Percentiles rank a stretch among this genome's conserved stretches.
Evolutionary conservation across 208 protist genomes (phyloP).

Genomic region (Trypanosomatidae sp.): DNA sequence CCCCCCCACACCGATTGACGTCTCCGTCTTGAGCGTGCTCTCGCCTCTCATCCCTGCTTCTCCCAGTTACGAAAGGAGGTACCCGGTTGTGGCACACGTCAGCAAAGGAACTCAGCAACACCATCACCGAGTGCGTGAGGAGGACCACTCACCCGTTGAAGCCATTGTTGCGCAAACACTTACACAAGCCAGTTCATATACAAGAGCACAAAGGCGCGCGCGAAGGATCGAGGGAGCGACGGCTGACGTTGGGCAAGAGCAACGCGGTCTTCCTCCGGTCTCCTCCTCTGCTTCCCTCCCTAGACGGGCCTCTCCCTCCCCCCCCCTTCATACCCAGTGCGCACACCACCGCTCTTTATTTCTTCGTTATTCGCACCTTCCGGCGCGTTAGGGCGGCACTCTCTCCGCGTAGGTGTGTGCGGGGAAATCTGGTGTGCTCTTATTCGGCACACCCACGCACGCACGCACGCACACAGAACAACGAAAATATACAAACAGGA

Average conservation of each 20-base stretch:
- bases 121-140: not conserved
- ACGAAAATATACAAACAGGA: too few relatives aligned
- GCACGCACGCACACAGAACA: too few relatives aligned
- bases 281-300: not conserved
- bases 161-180: not conserved
- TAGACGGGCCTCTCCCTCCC: not conserved
- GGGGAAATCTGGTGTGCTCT: not conserved
- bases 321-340: not conserved
- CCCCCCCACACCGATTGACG: too few relatives aligned
- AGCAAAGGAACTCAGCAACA: not conserved
- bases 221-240: not conserved
- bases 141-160: constrained; percentile 2
- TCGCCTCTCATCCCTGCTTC: not conserved
- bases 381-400: not conserved
- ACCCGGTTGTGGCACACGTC: not conserved
- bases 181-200: not conserved
- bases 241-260: not conserved
- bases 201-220: not conserved
- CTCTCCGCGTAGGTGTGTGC: not conserved
- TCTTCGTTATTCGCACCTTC: not conserved
- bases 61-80: not conserved
- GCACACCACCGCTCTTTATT: not conserved
- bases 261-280: not conserved
- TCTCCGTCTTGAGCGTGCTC: not conserved
- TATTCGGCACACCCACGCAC: not conserved